These are phyloP conservation scores for Sordaria brevicollis DNA, from an alignment of 495 filamentous ascomycete species.

Conservation along the genomic window DNA sequence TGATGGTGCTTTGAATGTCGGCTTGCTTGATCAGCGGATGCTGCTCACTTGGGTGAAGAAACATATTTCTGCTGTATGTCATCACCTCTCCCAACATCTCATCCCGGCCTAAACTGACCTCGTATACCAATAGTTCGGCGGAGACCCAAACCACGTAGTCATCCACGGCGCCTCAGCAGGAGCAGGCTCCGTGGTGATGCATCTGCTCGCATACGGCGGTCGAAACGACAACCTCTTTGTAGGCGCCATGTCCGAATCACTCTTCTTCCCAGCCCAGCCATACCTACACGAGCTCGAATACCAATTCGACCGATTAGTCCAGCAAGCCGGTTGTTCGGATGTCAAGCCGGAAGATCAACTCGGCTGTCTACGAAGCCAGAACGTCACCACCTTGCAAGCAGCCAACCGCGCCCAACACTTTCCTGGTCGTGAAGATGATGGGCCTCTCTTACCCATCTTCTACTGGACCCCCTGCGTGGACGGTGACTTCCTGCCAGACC, in stretches of 20 bases:
- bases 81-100: not conserved
- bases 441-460: slow-evolving; percentile 41
- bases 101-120: not conserved
- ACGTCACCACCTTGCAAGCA: slow-evolving; percentile 39
- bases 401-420: slow-evolving; percentile 39
- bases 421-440: slow-evolving; percentile 25
- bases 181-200: slow-evolving; percentile 53
- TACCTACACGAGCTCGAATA: slow-evolving; percentile 30
- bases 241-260: slow-evolving; percentile 29
- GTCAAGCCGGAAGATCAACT: slow-evolving; percentile 9
- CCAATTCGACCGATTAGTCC: slow-evolving; percentile 26
- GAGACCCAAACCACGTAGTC: slow-evolving; percentile 59
- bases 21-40: slow-evolving; percentile 59
- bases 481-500: slow-evolving; percentile 41
- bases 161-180: slow-evolving; percentile 67
- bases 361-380: slow-evolving; percentile 41
- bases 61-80: slow-evolving; percentile 44
- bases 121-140: slow-evolving; percentile 47
- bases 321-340: slow-evolving; percentile 20
- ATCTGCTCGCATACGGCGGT: slow-evolving; percentile 50
- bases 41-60: slow-evolving; percentile 60
- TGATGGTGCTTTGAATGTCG: slow-evolving; percentile 54
- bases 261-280: slow-evolving; percentile 37
- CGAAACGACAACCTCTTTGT: slow-evolving; percentile 27
- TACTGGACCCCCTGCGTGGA: slow-evolving; percentile 53